Evolutionary conservation across 805 yeast genomes (phyloP).

Genomic region (Saccharomyces mikatae): DNA sequence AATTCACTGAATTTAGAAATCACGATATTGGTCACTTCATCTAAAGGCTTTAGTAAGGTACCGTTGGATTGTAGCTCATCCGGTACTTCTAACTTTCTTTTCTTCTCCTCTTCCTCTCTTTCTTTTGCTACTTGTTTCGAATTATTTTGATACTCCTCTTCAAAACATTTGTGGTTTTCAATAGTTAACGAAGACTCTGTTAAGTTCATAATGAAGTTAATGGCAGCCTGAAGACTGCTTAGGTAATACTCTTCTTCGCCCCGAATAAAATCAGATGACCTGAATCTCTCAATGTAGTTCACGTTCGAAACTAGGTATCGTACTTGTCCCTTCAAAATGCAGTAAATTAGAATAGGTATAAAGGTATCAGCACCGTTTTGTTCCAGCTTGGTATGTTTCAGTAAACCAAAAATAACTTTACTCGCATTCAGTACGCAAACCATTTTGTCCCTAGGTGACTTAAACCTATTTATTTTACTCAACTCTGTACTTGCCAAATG

Average conservation of each 20-base stretch:
- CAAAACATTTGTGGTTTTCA: constrained; percentile 48
- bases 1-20: constrained; percentile 19
- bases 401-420: constrained; percentile 81
- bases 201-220: constrained; percentile 64
- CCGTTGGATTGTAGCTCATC: neutral
- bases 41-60: constrained; percentile 13
- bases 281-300: constrained; percentile 75
- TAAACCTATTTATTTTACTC: constrained; percentile 66
- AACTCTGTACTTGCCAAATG: constrained; percentile 67
- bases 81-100: neutral
- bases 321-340: constrained; percentile 63
- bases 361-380: constrained; percentile 87
- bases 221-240: constrained; percentile 84
- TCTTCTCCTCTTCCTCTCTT: constrained; percentile 11
- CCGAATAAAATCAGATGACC: constrained; percentile 62
- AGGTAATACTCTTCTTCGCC: constrained; percentile 92
- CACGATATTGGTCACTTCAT: constrained; percentile 21
- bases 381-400: constrained; percentile 56
- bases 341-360: constrained; percentile 78
- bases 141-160: constrained; percentile 38
- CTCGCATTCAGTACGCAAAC: constrained; percentile 88
- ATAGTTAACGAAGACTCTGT: constrained; percentile 53
- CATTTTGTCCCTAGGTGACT: constrained; percentile 92
- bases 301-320: constrained; percentile 65
- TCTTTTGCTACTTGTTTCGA: constrained; percentile 34